Conservation (phyloP, 768 basidiomycete genomes). For the Suillus brevipes region DNA sequence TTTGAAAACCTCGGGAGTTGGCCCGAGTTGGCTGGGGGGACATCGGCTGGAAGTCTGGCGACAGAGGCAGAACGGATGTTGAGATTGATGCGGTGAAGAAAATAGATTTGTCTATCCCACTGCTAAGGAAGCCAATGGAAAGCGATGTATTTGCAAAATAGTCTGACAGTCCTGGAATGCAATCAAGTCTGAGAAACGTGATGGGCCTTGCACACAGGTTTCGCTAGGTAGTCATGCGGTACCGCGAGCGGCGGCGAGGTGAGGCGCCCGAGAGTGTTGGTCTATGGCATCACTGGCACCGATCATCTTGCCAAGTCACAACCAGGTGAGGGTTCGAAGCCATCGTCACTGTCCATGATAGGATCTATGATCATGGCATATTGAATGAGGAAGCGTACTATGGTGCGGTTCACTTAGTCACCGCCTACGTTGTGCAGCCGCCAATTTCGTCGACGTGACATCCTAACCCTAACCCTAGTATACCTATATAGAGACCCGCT, state of each 20-base stretch:
- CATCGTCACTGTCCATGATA: conserved; percentile 15
- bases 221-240: neutral
- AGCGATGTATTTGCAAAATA: neutral
- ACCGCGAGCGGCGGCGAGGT: no score
- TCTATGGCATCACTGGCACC: neutral
- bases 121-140: conserved; percentile 8
- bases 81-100: neutral
- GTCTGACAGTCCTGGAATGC: conserved; percentile 4
- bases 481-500: no score
- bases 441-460: no score
- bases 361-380: conserved; percentile 22
- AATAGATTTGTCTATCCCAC: neutral
- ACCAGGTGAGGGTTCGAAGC: conserved; percentile 4
- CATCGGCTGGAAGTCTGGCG: conserved; percentile 6
- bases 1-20: conserved; percentile 1
- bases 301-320: neutral
- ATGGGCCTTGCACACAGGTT: conserved; percentile 13
- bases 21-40: conserved; percentile 1
- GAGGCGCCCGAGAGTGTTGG: neutral
- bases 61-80: neutral
- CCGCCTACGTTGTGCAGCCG: no score
- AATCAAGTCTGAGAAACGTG: conserved; percentile 3
- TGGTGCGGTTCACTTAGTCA: no score
- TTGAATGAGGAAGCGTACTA: conserved; percentile 6
- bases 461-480: no score